These are phyloP conservation scores for Pyrrhoderma lamaoense DNA, from an alignment of 1,284 basidiomycete species.

Conservation along the genomic window DNA sequence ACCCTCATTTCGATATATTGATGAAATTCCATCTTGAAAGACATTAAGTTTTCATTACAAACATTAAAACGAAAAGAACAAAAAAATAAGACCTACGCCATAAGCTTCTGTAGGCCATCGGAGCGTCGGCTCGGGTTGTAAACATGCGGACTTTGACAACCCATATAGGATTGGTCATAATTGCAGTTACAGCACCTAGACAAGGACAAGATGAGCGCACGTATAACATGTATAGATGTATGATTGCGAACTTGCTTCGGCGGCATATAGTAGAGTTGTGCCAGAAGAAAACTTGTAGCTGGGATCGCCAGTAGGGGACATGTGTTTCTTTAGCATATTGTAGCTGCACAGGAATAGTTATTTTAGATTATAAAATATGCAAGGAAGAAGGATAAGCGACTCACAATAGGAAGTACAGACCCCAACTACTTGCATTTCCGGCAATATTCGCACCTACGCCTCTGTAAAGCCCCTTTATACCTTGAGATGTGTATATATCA, in stretches of 20 bases:
- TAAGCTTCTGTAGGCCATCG: slow-evolving; percentile 69
- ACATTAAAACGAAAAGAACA: slow-evolving; percentile 4
- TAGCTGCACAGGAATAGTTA: slow-evolving; percentile 50
- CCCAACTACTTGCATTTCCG: slow-evolving; percentile 97
- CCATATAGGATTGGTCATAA: slow-evolving; percentile 98
- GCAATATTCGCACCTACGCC: slow-evolving; percentile 89
- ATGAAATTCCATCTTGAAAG: slow-evolving; percentile 64
- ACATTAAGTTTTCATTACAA: slow-evolving; percentile 1
- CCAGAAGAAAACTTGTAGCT: slow-evolving; percentile 61
- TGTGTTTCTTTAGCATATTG: slow-evolving; percentile 83
- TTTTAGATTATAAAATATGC: not conserved
- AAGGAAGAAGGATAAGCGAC: slow-evolving; percentile 28
- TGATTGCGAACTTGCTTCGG: slow-evolving; percentile 81
- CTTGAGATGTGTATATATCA: slow-evolving; percentile 70
- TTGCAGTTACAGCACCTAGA: slow-evolving; percentile 83
- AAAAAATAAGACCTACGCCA: slow-evolving; percentile 49
- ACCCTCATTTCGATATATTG: slow-evolving; percentile 71
- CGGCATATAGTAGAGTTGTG: slow-evolving; percentile 85
- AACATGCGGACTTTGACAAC: slow-evolving; percentile 98
- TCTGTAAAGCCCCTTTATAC: slow-evolving; percentile 85
- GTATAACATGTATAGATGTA: slow-evolving; percentile 13
- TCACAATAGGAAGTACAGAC: slow-evolving; percentile 95
- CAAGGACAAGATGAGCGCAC: slow-evolving; percentile 16
- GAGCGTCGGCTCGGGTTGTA: slow-evolving; percentile 63
- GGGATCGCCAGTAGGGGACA: slow-evolving; percentile 44